phyloP scores from a whole-genome alignment of 2,329 filamentous ascomycete species.

The Nigrograna mackinnonii region DNA sequence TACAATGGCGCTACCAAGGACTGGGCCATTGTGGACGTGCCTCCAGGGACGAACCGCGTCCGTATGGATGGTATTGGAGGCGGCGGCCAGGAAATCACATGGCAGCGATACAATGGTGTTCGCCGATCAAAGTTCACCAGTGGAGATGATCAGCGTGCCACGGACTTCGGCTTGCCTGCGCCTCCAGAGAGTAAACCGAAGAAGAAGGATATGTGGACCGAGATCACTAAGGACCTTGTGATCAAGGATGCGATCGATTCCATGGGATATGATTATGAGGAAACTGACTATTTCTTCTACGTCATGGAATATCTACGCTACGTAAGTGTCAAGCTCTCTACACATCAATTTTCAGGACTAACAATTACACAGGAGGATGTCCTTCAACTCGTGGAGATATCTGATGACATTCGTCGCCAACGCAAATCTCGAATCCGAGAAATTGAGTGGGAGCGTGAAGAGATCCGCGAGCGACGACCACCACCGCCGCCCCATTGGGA shows the following conservation, averaged over 20 bases:
- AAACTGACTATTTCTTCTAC: conserved; percentile 88
- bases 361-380: conserved; percentile 73
- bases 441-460: conserved; percentile 64
- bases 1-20: conserved; percentile 73
- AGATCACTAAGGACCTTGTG: conserved; percentile 93
- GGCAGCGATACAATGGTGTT: conserved; percentile 79
- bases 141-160: conserved; percentile 60
- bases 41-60: conserved; percentile 81
- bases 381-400: conserved; percentile 77
- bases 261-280: conserved; percentile 84
- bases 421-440: conserved; percentile 62
- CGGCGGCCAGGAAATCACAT: conserved; percentile 74
- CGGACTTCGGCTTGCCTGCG: conserved; percentile 43
- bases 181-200: conserved; percentile 34
- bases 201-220: conserved; percentile 77
- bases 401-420: conserved; percentile 76
- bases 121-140: conserved; percentile 74
- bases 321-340: conserved; percentile 57
- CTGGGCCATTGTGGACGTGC: conserved; percentile 84
- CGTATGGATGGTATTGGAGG: conserved; percentile 79
- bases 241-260: conserved; percentile 83
- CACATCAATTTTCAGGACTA: conserved; percentile 1
- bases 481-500: conserved; percentile 60
- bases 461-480: conserved; percentile 51
- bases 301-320: conserved; percentile 88